Evolutionary conservation across 306 rosid species (phyloP).

Genomic region (Cucurbita argyrosperma): DNA sequence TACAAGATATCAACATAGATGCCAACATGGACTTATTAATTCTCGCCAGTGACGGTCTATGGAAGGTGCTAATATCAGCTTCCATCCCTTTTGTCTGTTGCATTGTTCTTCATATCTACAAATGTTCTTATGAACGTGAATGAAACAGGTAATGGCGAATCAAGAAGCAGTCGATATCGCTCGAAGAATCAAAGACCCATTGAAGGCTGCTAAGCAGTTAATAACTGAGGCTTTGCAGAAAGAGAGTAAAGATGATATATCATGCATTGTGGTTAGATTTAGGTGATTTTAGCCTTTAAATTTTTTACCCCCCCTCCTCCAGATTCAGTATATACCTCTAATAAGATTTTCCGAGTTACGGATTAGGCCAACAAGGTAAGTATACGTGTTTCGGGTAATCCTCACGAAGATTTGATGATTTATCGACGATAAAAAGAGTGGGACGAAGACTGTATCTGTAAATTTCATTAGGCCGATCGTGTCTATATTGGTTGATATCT

Average conservation of each 20-base stretch:
- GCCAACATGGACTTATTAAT: slow-evolving; percentile 38
- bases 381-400: slow-evolving; percentile 21
- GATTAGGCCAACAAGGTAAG: slow-evolving; percentile 16
- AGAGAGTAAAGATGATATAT: slow-evolving; percentile 84
- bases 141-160: slow-evolving; percentile 62
- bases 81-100: background rate
- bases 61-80: slow-evolving; percentile 47
- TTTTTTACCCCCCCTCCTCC: slow-evolving; percentile 6
- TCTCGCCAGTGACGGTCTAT: slow-evolving; percentile 85
- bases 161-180: slow-evolving; percentile 89
- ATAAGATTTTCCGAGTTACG: slow-evolving; percentile 21
- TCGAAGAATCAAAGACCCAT: slow-evolving; percentile 44
- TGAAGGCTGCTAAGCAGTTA: slow-evolving; percentile 70
- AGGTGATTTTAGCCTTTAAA: slow-evolving; percentile 22
- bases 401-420: background rate
- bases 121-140: background rate
- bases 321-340: slow-evolving; percentile 24
- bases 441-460: slow-evolving; percentile 18
- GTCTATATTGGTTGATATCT: slow-evolving; percentile 46
- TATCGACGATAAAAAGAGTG: background rate
- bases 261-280: slow-evolving; percentile 71
- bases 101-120: background rate
- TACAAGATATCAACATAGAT: slow-evolving; percentile 23
- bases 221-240: slow-evolving; percentile 67
- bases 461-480: slow-evolving; percentile 18